Evolutionary conservation across 2,329 filamentous ascomycete species (phyloP).

Genomic region (Trichoderma atrobrunneum): DNA sequence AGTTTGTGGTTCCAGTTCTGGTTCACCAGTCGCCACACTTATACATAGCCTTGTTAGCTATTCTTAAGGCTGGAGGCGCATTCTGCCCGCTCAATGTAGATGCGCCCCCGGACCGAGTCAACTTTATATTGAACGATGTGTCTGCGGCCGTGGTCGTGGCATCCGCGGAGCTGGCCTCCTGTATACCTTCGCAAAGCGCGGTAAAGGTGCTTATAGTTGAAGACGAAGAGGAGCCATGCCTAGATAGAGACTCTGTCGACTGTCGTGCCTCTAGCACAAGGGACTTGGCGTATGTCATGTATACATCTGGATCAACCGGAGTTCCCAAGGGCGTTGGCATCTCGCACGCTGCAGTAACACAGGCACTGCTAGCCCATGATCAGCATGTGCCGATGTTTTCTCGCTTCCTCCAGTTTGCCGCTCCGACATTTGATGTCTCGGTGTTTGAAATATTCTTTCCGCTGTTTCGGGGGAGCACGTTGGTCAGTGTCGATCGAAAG

Average conservation of each 20-base stretch:
- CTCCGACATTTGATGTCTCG: constrained; percentile 90
- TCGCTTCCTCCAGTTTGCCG: constrained; percentile 86
- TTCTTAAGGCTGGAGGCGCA: constrained; percentile 76
- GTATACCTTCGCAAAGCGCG: constrained; percentile 34
- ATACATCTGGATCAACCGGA: constrained; percentile 87
- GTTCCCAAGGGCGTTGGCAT: constrained; percentile 83
- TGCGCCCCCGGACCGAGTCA: constrained; percentile 70
- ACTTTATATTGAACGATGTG: constrained; percentile 79
- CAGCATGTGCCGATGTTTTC: constrained; percentile 70
- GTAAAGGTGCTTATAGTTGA: constrained; percentile 38
- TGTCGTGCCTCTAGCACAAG: constrained; percentile 29
- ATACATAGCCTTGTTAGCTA: constrained; percentile 73
- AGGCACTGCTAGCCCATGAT: constrained; percentile 80
- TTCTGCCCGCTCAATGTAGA: constrained; percentile 85
- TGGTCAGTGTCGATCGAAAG: constrained; percentile 67
- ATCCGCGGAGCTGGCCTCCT: constrained; percentile 45
- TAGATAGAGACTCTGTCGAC: constrained; percentile 2
- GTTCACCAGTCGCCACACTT: constrained; percentile 73
- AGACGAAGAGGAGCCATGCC: constrained; percentile 12
- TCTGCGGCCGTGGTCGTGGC: constrained; percentile 67
- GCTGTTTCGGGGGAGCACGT: constrained; percentile 66
- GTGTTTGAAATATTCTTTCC: constrained; percentile 96
- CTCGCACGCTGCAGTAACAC: constrained; percentile 75
- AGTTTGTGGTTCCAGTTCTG: constrained; percentile 67
- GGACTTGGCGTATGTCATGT: constrained; percentile 82